These are phyloP conservation scores for Amaranthus palmeri DNA, from an alignment of 148 eudicot genomes.

Conservation along the genomic window DNA sequence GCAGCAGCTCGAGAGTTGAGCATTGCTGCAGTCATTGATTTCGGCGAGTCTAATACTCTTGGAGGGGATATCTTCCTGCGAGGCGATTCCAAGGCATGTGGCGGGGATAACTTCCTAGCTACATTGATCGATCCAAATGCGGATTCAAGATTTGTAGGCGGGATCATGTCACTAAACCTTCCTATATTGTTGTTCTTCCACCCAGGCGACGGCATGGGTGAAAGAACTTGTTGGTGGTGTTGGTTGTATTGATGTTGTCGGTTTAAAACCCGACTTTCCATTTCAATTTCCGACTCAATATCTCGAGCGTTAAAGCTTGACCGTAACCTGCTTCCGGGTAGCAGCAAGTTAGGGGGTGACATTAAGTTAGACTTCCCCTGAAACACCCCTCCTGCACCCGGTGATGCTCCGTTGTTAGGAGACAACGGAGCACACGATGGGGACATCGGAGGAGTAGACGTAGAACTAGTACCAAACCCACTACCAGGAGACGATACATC, in stretches of 20 bases:
- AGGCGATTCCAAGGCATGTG: conserved; percentile 46
- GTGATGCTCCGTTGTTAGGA: conserved; percentile 34
- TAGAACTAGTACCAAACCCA: too few species aligned
- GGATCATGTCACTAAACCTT: conserved; percentile 4
- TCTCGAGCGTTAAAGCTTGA: conserved; percentile 72
- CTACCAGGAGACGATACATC: conserved; percentile 9
- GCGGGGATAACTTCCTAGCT: conserved; percentile 28
- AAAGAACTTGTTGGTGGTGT: conserved; percentile 13
- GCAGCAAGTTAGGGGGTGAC: conserved; percentile 59
- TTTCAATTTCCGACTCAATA: conserved; percentile 48
- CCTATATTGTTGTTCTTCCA: conserved; percentile 17
- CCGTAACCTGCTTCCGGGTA: conserved; percentile 78
- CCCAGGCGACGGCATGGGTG: conserved; percentile 27
- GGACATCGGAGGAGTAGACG: conserved; percentile 68
- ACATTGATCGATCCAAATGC: conserved; percentile 16
- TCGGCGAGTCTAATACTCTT: conserved; percentile 45
- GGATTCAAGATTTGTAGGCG: conserved; percentile 16
- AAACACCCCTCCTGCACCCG: conserved; percentile 45
- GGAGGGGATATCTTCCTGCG: conserved; percentile 33
- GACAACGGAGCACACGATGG: conserved; percentile 53
- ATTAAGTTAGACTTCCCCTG: conserved; percentile 40
- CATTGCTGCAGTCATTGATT: conserved; percentile 53
- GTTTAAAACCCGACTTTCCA: conserved; percentile 33
- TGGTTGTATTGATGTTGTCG: conserved; percentile 41
- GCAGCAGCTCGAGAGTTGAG: conserved; percentile 71